Evolutionary conservation across 2,329 filamentous ascomycete species (phyloP), one percentile per base, ranked within the genome.

Genomic region (Stagonosporopsis tanaceti): DNA sequence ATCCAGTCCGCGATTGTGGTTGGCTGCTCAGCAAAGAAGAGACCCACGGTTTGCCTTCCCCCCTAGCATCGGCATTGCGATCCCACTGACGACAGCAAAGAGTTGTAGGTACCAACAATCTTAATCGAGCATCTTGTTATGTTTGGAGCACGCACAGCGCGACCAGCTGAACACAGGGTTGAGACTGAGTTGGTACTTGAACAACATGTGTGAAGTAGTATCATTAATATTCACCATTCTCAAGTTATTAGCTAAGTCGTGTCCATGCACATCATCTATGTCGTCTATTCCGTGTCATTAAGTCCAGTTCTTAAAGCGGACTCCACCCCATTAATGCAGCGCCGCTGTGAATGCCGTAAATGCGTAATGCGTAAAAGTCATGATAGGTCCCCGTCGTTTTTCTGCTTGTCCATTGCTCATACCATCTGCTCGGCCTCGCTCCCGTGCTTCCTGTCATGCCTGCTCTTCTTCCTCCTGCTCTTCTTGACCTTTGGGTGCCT

Each of bases 1-100:
- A 61, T 41, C 24, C 25, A 22, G n/a, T 27, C 44, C 32, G 56
- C 30, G 30, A 2, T n/a, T 47, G 45, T 60, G 58, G 67, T 68
- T 69, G 65, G 66, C 22, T 20, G 20, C 12, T 22, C 27, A 22
- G 15, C 9, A 22, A 2, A 17, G 2, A 38, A 17, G 14, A 12
- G 53, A 47, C 44, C 53, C 47, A 51, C 54, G 22, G 4, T 28
- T 24, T 25, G 37, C 9, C 25, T 34, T 47, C 35, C 15, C 35
- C 38, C 50, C 50, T 14, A 45, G 35, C 14, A 27, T 47, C 42
- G 22, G 28, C 37, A 30, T 27, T 6, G 24, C 17, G 25, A 25
- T 12, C 7, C 5, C 25, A 12, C 14, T 6, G 1, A n/a, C 32
- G 6, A 34, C 4, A n/a, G 14, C 14, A 8, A 34, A 4, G 3